Conservation (phyloP, 1,139 yeast species). For the Fermentozyma sake region DNA sequence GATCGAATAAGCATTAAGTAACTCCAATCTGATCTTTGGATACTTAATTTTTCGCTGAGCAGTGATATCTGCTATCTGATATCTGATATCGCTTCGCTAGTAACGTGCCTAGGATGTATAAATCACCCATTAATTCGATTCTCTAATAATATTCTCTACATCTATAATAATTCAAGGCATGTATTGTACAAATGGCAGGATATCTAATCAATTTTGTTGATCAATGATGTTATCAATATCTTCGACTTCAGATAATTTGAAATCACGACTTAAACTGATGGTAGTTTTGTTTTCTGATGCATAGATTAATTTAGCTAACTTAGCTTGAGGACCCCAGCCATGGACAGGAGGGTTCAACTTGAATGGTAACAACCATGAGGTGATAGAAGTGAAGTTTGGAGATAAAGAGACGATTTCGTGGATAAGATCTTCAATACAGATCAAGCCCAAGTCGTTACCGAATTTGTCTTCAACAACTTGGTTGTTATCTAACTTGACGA, state of each 20-base stretch:
- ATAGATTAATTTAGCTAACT: slow-evolving; percentile 46
- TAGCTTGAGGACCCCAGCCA: slow-evolving; percentile 66
- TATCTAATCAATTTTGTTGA: slow-evolving; percentile 62
- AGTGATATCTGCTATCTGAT: no score
- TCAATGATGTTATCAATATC: slow-evolving; percentile 62
- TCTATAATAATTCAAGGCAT: no score
- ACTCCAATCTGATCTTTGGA: no score
- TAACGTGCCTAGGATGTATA: no score
- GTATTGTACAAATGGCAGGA: no score
- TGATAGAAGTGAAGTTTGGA: slow-evolving; percentile 55
- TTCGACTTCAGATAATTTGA: slow-evolving; percentile 59
- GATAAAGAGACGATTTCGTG: slow-evolving; percentile 65
- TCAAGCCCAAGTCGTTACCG: slow-evolving; percentile 60
- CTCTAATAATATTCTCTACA: no score
- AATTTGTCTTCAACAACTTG: slow-evolving; percentile 68
- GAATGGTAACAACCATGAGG: slow-evolving; percentile 66
- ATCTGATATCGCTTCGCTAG: no score
- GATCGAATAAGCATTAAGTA: no score
- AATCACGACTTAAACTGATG: slow-evolving; percentile 58
- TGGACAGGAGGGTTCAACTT: slow-evolving; percentile 62
- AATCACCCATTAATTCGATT: no score
- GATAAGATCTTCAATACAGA: slow-evolving; percentile 75
- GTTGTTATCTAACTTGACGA: slow-evolving; percentile 61
- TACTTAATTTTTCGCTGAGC: no score
- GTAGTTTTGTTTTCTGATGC: slow-evolving; percentile 41